Base-by-base conservation (phyloP, 352 stramenopile species). In the Phytophthora citricola region DNA sequence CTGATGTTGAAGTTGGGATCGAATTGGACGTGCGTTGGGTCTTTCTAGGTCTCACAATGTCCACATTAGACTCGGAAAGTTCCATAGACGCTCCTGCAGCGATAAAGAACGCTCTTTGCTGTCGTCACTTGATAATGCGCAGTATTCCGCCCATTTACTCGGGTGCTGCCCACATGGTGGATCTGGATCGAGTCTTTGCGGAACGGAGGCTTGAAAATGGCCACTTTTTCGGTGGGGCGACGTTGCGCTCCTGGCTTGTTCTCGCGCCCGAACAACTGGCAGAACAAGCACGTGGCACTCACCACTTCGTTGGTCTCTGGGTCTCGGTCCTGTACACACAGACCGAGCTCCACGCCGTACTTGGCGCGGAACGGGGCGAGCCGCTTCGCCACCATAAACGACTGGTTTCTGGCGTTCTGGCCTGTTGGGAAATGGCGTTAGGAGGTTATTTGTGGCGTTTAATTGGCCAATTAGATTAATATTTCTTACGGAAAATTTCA, bases 121-220 rank as follows among this genome's bases (percentile, higher is more conserved):
- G 39, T 78, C 65, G 15, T 80, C 65, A 9, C 73, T 77, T 11
- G 51, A 56, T n/a, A 79, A 63, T 0, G 73, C 56, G 4, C 79
- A 76, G 58, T 90, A 90, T 49, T 68, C 58, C 2, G 46, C 46
- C 83, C 83, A 91, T 14, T 71, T 71, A 20, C 29, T 45, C 31
- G 80, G 63, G 50, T 91, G 83, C 63, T 91, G 80, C 53, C 78
- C 12, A 55, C 38, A 45, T 82, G 65, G 77, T 91, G 83, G 62
- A 89, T 75, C 64, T 82, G 47, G 60, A 90, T 89, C 66, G 83
- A 73, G 63, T 91, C 82, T 49, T 83, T 87, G 43, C 80, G 80
- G 68, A 91, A 91, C 24, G 75, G 71, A 45, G 63, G 62, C 58
- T 85, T 87, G 51, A 90, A 90, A 9, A 78, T 72, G 38, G 85